These are phyloP conservation scores for Phaeosphaeriaceae sp. DNA, from an alignment of 2,329 filamentous ascomycete species.

Conservation along the genomic window DNA sequence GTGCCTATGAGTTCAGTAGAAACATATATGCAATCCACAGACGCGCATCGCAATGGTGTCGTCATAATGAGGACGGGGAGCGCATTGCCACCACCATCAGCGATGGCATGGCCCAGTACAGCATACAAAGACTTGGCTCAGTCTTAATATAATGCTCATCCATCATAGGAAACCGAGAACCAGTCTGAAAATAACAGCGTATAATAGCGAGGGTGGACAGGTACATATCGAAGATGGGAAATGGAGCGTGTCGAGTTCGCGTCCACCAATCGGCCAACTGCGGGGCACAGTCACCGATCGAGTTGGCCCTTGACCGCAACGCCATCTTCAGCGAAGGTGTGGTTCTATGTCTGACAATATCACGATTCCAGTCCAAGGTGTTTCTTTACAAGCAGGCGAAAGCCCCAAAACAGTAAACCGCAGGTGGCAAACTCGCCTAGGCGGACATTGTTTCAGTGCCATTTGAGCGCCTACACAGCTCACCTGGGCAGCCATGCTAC, in stretches of 20 bases:
- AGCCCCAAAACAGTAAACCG: no score
- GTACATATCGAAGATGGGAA: not conserved
- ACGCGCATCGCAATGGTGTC: constrained; percentile 16
- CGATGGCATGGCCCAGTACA: not conserved
- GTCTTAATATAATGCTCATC: not conserved
- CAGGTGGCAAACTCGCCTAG: no score
- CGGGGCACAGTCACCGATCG: not conserved
- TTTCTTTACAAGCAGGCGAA: no score
- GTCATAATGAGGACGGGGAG: constrained; percentile 19
- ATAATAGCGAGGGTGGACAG: not conserved
- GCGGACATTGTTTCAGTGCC: no score
- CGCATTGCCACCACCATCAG: not conserved
- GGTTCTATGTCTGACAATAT: no score
- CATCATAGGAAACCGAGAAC: no score
- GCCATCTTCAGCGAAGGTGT: no score
- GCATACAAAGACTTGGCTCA: not conserved
- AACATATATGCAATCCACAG: not conserved
- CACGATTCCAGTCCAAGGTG: no score
- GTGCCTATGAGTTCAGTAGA: not conserved
- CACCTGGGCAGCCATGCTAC: no score
- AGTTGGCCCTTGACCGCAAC: no score
- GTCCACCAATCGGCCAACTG: not conserved
- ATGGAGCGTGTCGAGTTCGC: not conserved
- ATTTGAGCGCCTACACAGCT: no score
- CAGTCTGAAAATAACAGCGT: no score